Base-by-base conservation (phyloP, 257 asterid genomes). In the Nicotiana otophora region DNA sequence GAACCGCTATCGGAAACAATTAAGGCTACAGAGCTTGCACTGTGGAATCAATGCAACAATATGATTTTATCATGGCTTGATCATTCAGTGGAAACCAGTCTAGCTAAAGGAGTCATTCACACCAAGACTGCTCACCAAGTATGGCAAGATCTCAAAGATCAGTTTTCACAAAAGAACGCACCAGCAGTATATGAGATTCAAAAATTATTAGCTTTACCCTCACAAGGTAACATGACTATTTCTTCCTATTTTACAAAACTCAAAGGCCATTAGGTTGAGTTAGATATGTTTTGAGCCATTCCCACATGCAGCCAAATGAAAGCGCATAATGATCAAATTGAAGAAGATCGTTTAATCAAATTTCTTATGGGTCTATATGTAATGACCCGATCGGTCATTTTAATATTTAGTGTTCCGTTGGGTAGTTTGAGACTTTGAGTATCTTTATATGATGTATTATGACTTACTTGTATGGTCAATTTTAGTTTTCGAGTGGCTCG, bases 101-200 rank as follows among this genome's bases (percentile, higher is more conserved):
- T 83, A 28, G 46, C 78, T 5, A 72, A 83, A 19, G 17, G 16
- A 23, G 58, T 46, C 12, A 74, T 42, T 11, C 67, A 36, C 20
- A 28, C 6, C 31, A 17, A 19, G 10, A 62, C 48, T 1, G 15
- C 33, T 48, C 67, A 30, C 5, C 30, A 63, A n/a, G 67, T 48
- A 5, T 51, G 82, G 67, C 1, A 42, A 62, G 65, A 62, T 10
- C 77, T 76, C 10, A 17, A 31, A 19, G 78, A 39, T 5, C 10
- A 42, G 10, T 76, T 76, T 10, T 83, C 78, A 4, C 77, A 76
- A n/a, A 19, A 36, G 82, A 76, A 76, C 4, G 57, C 85, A 1
- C 55, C 33, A 0, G 30, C 5, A 7, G 42, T 72, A 3, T 77
- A 61, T 61, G 10, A 75, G 2, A 75, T 75, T 42, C 1, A 75